Percentiles rank a stretch among this genome's conserved stretches.
phyloP scores from a whole-genome alignment of 768 basidiomycete genomes.

The Rhizopogon salebrosus region DNA sequence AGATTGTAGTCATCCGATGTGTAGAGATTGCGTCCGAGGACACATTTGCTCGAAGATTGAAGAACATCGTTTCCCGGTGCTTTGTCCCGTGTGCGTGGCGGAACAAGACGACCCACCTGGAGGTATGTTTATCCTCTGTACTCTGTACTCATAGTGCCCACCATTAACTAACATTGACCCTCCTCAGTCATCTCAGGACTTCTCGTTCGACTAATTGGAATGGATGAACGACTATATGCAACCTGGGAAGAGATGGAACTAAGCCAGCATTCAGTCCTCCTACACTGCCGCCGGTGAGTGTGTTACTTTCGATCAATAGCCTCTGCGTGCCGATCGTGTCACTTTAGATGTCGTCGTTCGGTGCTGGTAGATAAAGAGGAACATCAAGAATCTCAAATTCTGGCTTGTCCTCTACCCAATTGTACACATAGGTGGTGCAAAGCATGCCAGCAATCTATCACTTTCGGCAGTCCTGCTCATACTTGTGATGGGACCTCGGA shows the following conservation, averaged over 20 bases:
- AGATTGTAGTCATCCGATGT: slow-evolving; percentile 47
- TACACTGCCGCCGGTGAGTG: slow-evolving; percentile 47
- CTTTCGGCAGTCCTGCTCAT: slow-evolving; percentile 35
- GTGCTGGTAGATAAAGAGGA: slow-evolving; percentile 48
- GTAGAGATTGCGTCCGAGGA: slow-evolving; percentile 44
- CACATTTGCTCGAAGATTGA: slow-evolving; percentile 43
- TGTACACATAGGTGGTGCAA: slow-evolving; percentile 60
- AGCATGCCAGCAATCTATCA: slow-evolving; percentile 41
- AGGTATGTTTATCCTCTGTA: slow-evolving; percentile 16
- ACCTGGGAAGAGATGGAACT: slow-evolving; percentile 45
- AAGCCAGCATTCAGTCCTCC: slow-evolving; percentile 33
- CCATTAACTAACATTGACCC: neutral
- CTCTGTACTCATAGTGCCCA: neutral
- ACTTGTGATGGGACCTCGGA: slow-evolving; percentile 58
- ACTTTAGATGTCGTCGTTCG: slow-evolving; percentile 43
- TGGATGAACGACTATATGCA: slow-evolving; percentile 36
- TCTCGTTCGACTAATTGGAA: slow-evolving; percentile 38
- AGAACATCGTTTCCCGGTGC: slow-evolving; percentile 54
- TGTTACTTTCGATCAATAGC: neutral
- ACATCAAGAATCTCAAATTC: slow-evolving; percentile 30
- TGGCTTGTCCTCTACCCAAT: slow-evolving; percentile 45
- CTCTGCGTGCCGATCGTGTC: neutral
- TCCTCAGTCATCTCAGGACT: slow-evolving; percentile 33
- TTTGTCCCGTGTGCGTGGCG: slow-evolving; percentile 52
- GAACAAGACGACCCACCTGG: slow-evolving; percentile 19